Percentiles rank a stretch among this genome's conserved stretches.
phyloP scores from a whole-genome alignment of 345 rosid genomes.

The Salix purpurea region DNA sequence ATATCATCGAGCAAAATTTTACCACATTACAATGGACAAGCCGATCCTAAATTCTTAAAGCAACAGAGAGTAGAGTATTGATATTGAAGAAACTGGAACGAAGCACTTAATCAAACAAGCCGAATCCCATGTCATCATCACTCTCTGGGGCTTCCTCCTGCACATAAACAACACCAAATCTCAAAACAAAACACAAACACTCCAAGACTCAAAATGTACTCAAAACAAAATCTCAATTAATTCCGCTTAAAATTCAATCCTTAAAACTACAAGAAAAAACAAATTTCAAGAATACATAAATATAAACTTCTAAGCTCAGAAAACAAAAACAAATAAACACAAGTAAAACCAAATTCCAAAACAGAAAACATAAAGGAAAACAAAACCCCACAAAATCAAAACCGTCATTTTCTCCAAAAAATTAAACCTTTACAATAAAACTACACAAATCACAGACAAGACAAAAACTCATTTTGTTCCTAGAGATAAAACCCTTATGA shows the following conservation, averaged over 20 bases:
- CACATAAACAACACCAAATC: background rate
- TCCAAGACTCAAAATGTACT: too few relatives aligned
- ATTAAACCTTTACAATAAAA: background rate
- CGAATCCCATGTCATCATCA: slow-evolving; percentile 30
- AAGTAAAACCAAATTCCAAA: too few relatives aligned
- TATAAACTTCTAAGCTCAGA: background rate
- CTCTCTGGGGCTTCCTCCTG: slow-evolving; percentile 30
- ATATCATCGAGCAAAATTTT: background rate
- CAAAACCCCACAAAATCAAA: background rate
- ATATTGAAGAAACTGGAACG: background rate
- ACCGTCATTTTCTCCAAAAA: background rate
- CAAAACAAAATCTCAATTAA: background rate
- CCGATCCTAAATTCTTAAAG: background rate
- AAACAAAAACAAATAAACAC: too few relatives aligned
- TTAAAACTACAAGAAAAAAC: too few relatives aligned
- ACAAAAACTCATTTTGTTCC: background rate
- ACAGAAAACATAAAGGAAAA: background rate
- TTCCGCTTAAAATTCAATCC: background rate
- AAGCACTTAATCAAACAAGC: slow-evolving; percentile 23
- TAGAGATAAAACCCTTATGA: background rate
- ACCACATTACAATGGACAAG: background rate
- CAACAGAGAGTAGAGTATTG: background rate
- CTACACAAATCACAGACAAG: background rate
- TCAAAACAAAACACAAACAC: background rate
- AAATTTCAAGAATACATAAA: background rate